Base-by-base conservation (phyloP, 345 rosid genomes). In the Combretum micranthum region DNA sequence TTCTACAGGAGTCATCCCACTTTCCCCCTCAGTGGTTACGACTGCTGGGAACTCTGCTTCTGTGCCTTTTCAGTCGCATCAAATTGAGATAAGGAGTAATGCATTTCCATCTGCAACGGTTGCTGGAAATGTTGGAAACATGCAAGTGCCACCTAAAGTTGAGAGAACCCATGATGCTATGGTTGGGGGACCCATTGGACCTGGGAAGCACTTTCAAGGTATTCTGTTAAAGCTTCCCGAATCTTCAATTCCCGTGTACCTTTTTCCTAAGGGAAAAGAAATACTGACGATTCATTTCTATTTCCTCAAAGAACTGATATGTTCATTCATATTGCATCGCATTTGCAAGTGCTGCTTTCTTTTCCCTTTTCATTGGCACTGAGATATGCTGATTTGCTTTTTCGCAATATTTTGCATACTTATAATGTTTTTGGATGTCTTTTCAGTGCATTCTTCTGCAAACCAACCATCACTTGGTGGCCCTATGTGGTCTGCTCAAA, bases 401-500 rank as follows among this genome's bases (percentile, higher is more conserved):
- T 50, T 60, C 21, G 8, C 18, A 26, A 23, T 19, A 15, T 52
- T 16, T 17, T 59, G 55, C 52, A 5, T 55, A 20, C 32, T 44
- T 69, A 20, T 14, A 23, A 18, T 42, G 20, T 23, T 50, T 22
- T 17, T 50, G 22, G 25, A 32, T 18, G 23, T 56, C 56, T 61
- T 17, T 67, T 80, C 94, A 89, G 94, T 83, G 64, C 66, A 70
- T 74, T 67, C 82, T 59, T 72, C 81, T n/a, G 56, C 76, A 69
- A 77, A 68, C 67, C 85, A 78, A 39, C 70, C 80, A 37, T 32
- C 62, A 14, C 64, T 72, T 57, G 79, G 79, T 76, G 80, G 87
- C 64, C 71, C 83, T 57, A 61, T 80, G 39, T 89, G 96, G 96
- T 80, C 97, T 68, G 46, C 80, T 21, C 87, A 82, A 50, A 56